A percentile compares a stretch with the other conserved stretches of the same genome.
Conservation (phyloP, 2,329 filamentous ascomycete genomes). For the Xylariaceae sp. region DNA sequence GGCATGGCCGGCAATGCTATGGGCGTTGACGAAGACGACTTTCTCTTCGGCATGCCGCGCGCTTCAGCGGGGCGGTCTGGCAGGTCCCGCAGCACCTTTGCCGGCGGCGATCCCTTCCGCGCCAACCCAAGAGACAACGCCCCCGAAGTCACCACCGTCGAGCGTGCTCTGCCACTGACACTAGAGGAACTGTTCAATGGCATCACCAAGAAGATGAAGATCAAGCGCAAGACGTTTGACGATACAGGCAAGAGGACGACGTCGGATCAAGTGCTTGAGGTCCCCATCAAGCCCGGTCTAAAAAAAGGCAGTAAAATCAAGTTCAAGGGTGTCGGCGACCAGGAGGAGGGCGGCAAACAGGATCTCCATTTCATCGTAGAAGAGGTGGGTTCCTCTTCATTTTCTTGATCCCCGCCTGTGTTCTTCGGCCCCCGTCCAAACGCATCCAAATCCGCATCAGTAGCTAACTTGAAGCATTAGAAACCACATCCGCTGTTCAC, state of each 20-base stretch:
- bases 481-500: slow-evolving; percentile 83
- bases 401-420: neutral
- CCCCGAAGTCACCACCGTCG: slow-evolving; percentile 86
- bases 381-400: slow-evolving; percentile 62
- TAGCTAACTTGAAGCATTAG: slow-evolving; percentile 51
- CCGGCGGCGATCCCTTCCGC: slow-evolving; percentile 32
- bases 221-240: slow-evolving; percentile 95
- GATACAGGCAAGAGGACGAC: slow-evolving; percentile 77
- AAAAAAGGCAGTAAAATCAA: slow-evolving; percentile 99
- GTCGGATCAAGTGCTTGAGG: slow-evolving; percentile 87
- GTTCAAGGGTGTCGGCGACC: slow-evolving; percentile 95
- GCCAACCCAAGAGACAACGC: slow-evolving; percentile 48
- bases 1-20: slow-evolving; percentile 36
- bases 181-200: slow-evolving; percentile 88
- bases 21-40: slow-evolving; percentile 45
- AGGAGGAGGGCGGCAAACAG: slow-evolving; percentile 93
- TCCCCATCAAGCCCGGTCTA: slow-evolving; percentile 91
- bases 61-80: slow-evolving; percentile 27
- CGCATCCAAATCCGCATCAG: no score
- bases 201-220: slow-evolving; percentile 94
- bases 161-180: slow-evolving; percentile 75
- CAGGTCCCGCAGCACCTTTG: slow-evolving; percentile 41
- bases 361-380: slow-evolving; percentile 93
- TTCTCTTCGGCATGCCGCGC: slow-evolving; percentile 48
- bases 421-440: no score